Conservation (phyloP, 2,329 filamentous ascomycete genomes). For the Ramularia collo-cygni region DNA sequence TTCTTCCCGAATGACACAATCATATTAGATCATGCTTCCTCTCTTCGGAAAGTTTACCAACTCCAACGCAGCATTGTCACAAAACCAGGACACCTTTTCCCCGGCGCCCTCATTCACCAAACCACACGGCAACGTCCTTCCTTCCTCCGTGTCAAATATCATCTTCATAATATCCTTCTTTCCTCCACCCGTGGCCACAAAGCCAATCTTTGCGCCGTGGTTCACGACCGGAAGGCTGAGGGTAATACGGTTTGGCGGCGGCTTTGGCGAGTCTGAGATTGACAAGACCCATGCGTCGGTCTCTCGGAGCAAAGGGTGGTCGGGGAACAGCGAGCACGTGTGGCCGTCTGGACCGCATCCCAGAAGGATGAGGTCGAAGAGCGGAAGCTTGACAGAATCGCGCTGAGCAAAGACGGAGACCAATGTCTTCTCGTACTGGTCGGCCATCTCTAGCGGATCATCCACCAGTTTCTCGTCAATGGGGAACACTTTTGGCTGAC, state of each 20-base stretch:
- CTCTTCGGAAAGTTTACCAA: slow-evolving; percentile 75
- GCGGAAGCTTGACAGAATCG: slow-evolving; percentile 88
- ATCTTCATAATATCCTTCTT: slow-evolving; percentile 91
- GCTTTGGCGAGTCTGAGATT: slow-evolving; percentile 91
- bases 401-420: slow-evolving; percentile 81
- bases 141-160: slow-evolving; percentile 77
- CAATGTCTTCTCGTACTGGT: slow-evolving; percentile 84
- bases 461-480: slow-evolving; percentile 65
- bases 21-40: slow-evolving; percentile 43
- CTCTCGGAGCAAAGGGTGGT: slow-evolving; percentile 79
- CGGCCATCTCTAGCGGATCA: slow-evolving; percentile 85
- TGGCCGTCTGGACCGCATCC: slow-evolving; percentile 95
- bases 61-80: slow-evolving; percentile 76
- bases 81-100: slow-evolving; percentile 92
- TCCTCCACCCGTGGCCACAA: slow-evolving; percentile 79
- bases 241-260: slow-evolving; percentile 82
- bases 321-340: slow-evolving; percentile 93
- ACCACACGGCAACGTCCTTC: slow-evolving; percentile 69
- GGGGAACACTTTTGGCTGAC: slow-evolving; percentile 66
- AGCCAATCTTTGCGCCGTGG: slow-evolving; percentile 78
- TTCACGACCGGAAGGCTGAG: slow-evolving; percentile 85
- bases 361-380: slow-evolving; percentile 89
- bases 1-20: too few species aligned
- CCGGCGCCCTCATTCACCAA: slow-evolving; percentile 79
- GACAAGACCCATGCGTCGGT: slow-evolving; percentile 84